A percentile compares a stretch with the other conserved stretches of the same genome.
phyloP scores from a whole-genome alignment of 2,329 filamentous ascomycete species.

The Metarhizium guizhouense region DNA sequence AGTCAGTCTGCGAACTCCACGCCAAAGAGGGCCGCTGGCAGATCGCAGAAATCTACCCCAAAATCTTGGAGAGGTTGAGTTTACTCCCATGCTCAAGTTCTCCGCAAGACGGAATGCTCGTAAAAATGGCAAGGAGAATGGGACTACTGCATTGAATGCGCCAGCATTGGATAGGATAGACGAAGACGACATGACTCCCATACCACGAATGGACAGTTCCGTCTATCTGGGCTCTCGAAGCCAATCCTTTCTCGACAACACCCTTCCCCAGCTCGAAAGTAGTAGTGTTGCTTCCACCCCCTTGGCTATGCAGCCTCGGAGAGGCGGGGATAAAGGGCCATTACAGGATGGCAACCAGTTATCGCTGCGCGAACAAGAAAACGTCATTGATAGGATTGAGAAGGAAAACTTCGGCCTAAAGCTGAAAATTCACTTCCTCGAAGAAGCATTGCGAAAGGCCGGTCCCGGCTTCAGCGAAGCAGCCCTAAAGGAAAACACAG shows the following conservation, averaged over 20 bases:
- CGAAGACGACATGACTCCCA: slow-evolving; percentile 64
- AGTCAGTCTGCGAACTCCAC: slow-evolving; percentile 63
- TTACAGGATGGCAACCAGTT: slow-evolving; percentile 83
- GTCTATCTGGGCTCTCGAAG: slow-evolving; percentile 58
- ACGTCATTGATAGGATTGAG: slow-evolving; percentile 89
- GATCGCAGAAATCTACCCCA: slow-evolving; percentile 64
- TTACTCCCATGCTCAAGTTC: slow-evolving; percentile 86
- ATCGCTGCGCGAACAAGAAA: slow-evolving; percentile 89
- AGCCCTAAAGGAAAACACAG: slow-evolving; percentile 88
- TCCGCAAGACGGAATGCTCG: slow-evolving; percentile 64
- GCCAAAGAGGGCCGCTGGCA: slow-evolving; percentile 58
- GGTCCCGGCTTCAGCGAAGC: slow-evolving; percentile 85
- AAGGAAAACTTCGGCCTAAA: slow-evolving; percentile 98
- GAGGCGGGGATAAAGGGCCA: slow-evolving; percentile 54
- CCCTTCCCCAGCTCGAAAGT: slow-evolving; percentile 64
- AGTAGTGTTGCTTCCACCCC: slow-evolving; percentile 83
- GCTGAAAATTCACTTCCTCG: slow-evolving; percentile 92
- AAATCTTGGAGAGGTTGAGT: slow-evolving; percentile 63
- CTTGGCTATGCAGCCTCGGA: slow-evolving; percentile 57
- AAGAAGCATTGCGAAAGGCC: slow-evolving; percentile 79
- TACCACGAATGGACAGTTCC: slow-evolving; percentile 67
- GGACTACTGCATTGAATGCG: slow-evolving; percentile 51
- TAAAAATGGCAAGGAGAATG: slow-evolving; percentile 54
- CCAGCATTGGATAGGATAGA: slow-evolving; percentile 59
- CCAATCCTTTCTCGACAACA: slow-evolving; percentile 57